Conservation (phyloP, 495 filamentous ascomycete genomes). For the Lasiosphaeria miniovina region DNA sequence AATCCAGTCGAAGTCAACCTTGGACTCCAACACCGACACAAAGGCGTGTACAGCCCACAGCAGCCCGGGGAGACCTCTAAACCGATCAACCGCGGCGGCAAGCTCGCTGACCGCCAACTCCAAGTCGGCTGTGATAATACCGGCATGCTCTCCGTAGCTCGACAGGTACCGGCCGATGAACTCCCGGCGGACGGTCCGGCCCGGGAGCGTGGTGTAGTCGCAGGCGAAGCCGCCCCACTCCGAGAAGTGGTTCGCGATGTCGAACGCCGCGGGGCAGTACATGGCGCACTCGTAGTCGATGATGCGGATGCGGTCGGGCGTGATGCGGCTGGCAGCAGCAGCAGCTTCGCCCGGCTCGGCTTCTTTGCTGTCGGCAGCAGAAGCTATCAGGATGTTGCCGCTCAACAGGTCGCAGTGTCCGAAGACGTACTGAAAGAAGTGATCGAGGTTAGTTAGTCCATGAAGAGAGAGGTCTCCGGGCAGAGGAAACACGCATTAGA, state of each 20-base stretch:
- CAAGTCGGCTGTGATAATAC: background rate
- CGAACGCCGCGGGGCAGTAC: background rate
- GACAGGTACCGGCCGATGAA: background rate
- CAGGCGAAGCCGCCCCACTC: background rate
- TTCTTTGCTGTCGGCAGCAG: background rate
- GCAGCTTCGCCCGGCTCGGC: background rate
- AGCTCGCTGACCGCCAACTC: background rate
- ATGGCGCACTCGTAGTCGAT: slow-evolving; percentile 1
- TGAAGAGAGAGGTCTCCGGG: background rate
- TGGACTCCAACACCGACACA: background rate
- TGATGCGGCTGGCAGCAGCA: background rate
- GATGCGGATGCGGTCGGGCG: background rate
- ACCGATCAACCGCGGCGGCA: background rate
- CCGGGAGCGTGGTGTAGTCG: background rate
- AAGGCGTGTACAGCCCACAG: background rate
- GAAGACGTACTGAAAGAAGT: background rate
- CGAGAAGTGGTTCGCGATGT: slow-evolving; percentile 1
- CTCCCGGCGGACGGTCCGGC: background rate
- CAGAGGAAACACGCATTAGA: background rate
- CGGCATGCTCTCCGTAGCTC: background rate
- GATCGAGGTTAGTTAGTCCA: background rate
- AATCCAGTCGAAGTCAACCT: slow-evolving; percentile 1
- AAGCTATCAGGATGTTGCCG: background rate
- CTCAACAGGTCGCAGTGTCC: background rate
- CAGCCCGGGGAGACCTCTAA: background rate